These are phyloP conservation scores for Tulasnella sp. DNA, from an alignment of 768 basidiomycete genomes.

Conservation along the genomic window DNA sequence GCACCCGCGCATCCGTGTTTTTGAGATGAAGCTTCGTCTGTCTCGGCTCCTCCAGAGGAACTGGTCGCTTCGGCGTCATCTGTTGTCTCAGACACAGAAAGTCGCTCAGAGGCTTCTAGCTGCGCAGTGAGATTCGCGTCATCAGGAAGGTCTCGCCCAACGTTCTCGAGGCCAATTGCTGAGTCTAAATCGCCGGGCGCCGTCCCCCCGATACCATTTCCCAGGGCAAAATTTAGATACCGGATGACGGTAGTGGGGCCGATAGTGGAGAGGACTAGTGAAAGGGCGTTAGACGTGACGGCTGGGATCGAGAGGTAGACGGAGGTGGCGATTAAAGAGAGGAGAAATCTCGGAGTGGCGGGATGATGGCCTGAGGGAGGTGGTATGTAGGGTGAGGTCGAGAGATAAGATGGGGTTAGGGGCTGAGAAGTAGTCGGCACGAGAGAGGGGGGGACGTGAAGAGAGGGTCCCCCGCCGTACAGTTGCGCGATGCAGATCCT, in stretches of 20 bases:
- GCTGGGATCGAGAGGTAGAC: conserved; percentile 75
- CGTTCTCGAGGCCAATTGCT: conserved; percentile 56
- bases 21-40: neutral
- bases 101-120: neutral
- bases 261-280: conserved; percentile 55
- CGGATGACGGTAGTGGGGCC: conserved; percentile 63
- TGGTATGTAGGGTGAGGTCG: conserved; percentile 19
- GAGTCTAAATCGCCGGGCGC: conserved; percentile 23
- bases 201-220: conserved; percentile 42
- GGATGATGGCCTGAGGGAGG: conserved; percentile 50
- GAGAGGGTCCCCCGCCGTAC: conserved; percentile 72
- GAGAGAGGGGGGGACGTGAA: conserved; percentile 52
- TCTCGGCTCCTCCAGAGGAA: neutral
- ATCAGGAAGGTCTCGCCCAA: conserved; percentile 25
- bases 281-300: conserved; percentile 62
- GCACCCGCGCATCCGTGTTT: conserved; percentile 1
- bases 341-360: conserved; percentile 65
- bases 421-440: conserved; percentile 56
- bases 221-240: conserved; percentile 75
- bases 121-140: neutral
- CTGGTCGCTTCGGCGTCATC: neutral
- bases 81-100: neutral
- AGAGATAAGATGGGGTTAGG: conserved; percentile 53
- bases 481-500: conserved; percentile 78
- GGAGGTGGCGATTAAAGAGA: conserved; percentile 77